phyloP scores from a whole-genome alignment of 163 green algal genomes.

The Coccomyxa subellipsoidea region DNA sequence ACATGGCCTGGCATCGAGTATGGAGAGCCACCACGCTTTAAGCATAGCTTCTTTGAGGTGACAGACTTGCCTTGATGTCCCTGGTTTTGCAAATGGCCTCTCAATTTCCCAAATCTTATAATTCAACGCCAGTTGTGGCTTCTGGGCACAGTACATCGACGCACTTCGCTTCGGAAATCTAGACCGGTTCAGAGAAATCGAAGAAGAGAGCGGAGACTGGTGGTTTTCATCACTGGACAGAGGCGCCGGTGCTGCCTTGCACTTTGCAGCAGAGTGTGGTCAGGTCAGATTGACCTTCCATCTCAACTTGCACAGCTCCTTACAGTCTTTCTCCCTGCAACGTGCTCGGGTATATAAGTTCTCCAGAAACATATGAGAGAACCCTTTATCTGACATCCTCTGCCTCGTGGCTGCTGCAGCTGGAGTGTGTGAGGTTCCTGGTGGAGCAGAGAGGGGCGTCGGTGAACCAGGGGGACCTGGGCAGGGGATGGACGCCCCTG shows the following conservation, averaged over 20 bases:
- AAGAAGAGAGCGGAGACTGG: conserved; percentile 32
- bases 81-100: no score
- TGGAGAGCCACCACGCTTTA: conserved; percentile 34
- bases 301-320: no score
- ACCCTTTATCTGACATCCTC: background rate
- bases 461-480: conserved; percentile 39
- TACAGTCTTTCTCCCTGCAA: no score
- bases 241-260: conserved; percentile 37
- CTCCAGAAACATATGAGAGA: no score
- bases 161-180: conserved; percentile 45
- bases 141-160: conserved; percentile 42
- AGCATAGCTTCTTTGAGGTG: conserved; percentile 57
- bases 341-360: no score
- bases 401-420: background rate
- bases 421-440: conserved; percentile 35
- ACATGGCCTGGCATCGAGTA: conserved; percentile 58
- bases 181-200: conserved; percentile 31
- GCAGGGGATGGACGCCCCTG: conserved; percentile 47
- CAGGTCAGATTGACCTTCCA: no score
- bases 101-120: no score
- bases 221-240: conserved; percentile 43
- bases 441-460: conserved; percentile 32
- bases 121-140: no score
- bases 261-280: conserved; percentile 49
- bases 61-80: background rate